These are phyloP conservation scores for Fusarium compactum DNA, from an alignment of 2,329 filamentous ascomycete genomes.

Conservation along the genomic window DNA sequence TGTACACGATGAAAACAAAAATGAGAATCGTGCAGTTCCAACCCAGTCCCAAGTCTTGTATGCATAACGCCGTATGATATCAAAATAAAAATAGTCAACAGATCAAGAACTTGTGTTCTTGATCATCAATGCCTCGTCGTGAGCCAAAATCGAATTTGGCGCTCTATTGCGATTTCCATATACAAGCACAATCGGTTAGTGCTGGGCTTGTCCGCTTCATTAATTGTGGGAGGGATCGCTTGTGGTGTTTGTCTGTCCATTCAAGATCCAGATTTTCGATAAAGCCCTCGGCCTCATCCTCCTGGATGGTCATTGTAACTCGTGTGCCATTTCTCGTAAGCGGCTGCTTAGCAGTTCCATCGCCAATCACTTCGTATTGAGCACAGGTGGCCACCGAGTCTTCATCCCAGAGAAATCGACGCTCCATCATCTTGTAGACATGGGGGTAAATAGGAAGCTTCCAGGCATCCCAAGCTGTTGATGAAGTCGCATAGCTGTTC, in stretches of 20 bases:
- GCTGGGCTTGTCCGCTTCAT: constrained; percentile 47
- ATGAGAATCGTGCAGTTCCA: constrained; percentile 14
- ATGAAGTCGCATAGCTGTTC: constrained; percentile 3
- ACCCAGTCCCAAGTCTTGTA: constrained; percentile 22
- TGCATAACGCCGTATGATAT: constrained; percentile 28
- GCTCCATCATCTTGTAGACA: constrained; percentile 67
- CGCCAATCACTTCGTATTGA: constrained; percentile 60
- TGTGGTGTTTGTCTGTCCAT: background rate
- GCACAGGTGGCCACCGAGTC: constrained; percentile 58
- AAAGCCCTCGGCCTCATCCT: constrained; percentile 45
- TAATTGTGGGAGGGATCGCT: constrained; percentile 30
- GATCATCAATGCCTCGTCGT: background rate
- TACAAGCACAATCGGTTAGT: constrained; percentile 65
- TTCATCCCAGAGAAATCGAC: constrained; percentile 55
- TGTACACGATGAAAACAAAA: constrained; percentile 19
- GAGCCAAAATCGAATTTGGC: background rate
- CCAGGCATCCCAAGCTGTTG: constrained; percentile 11
- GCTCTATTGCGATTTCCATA: constrained; percentile 63
- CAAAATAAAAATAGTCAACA: constrained; percentile 10
- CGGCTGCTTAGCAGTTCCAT: constrained; percentile 45
- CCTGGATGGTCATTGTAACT: constrained; percentile 59
- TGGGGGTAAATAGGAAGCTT: constrained; percentile 59
- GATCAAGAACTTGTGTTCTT: background rate
- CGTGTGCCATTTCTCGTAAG: constrained; percentile 51
- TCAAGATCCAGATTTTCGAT: background rate